Conservation (phyloP, 345 rosid species). For the Brassica juncea region DNA sequence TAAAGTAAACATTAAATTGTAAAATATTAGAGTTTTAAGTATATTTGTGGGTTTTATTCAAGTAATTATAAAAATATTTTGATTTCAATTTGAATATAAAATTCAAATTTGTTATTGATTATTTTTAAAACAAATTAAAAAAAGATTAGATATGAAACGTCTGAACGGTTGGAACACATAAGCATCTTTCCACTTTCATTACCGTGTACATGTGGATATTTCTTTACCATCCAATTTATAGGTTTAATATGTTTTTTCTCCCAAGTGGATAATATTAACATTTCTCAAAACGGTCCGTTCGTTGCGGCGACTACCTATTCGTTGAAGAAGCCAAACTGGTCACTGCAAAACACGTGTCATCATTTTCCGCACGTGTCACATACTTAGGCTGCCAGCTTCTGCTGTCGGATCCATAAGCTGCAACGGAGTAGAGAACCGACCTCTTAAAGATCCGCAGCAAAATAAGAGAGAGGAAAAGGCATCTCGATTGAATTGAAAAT, state of each 20-base stretch:
- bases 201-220: not conserved
- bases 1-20: too few species aligned
- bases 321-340: not conserved
- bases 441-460: slow-evolving; percentile 1
- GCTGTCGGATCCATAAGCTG: slow-evolving; percentile 12
- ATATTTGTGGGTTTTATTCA: too few species aligned
- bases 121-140: too few species aligned
- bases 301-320: not conserved
- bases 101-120: too few species aligned
- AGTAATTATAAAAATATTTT: too few species aligned
- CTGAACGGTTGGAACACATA: not conserved
- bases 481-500: not conserved
- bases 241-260: not conserved
- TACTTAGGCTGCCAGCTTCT: slow-evolving; percentile 8
- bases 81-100: too few species aligned
- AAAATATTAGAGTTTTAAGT: too few species aligned
- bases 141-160: not conserved
- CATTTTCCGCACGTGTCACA: slow-evolving; percentile 19
- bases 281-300: not conserved
- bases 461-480: not conserved
- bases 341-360: slow-evolving; percentile 10
- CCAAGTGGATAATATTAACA: not conserved
- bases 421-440: slow-evolving; percentile 28
- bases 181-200: not conserved
- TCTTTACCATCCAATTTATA: not conserved